A percentile compares a stretch with the other conserved stretches of the same genome.
Conservation (phyloP, 495 filamentous ascomycete genomes). For the Penicillium soppii region DNA sequence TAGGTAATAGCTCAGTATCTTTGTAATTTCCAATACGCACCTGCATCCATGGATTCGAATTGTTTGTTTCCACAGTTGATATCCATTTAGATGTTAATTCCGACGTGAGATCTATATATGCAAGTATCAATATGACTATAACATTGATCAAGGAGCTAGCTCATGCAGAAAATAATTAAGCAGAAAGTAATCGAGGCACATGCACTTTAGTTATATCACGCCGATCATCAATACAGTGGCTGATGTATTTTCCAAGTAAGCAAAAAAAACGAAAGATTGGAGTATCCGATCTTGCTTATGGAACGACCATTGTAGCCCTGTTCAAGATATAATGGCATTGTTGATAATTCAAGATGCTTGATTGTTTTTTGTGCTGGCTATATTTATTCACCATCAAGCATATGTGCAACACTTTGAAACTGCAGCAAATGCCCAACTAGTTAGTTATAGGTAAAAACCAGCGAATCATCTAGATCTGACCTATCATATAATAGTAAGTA, state of each 20-base stretch:
- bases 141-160: not conserved
- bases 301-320: not conserved
- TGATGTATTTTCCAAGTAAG: conserved; percentile 6
- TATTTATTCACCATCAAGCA: not conserved
- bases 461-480: conserved; percentile 7
- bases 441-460: too few relatives aligned
- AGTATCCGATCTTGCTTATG: not conserved
- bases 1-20: not conserved
- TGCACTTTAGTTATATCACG: not conserved
- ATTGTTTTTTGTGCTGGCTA: not conserved
- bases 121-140: not conserved
- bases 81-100: not conserved
- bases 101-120: not conserved
- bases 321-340: conserved; percentile 11
- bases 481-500: not conserved
- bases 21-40: not conserved
- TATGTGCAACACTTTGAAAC: not conserved
- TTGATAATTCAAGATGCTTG: not conserved
- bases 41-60: conserved; percentile 7
- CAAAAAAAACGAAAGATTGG: not conserved
- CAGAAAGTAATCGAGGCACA: not conserved
- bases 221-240: conserved; percentile 2
- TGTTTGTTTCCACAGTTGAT: conserved; percentile 3
- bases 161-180: not conserved
- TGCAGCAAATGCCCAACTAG: not conserved